Evolutionary conservation across 805 yeast genomes (phyloP).

Genomic region (Metschnikowia dekortorum): DNA sequence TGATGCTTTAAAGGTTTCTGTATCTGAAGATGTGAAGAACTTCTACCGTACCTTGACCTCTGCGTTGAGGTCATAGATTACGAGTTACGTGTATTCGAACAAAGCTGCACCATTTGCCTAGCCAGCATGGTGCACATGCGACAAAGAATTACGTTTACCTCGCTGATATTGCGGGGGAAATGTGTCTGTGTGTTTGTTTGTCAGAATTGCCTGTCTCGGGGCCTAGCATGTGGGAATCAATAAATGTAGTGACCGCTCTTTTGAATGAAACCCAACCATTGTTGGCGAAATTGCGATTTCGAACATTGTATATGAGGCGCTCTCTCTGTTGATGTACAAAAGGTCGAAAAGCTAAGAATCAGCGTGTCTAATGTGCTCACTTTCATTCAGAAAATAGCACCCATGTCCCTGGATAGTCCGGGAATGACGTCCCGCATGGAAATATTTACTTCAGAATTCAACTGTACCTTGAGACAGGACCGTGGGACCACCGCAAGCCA

Average conservation of each 20-base stretch:
- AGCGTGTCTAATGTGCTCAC: background rate
- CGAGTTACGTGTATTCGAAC: background rate
- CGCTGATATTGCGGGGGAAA: slow-evolving; percentile 6
- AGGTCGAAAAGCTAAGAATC: background rate
- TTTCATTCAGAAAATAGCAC: slow-evolving; percentile 8
- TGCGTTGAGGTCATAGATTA: background rate
- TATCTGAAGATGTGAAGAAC: slow-evolving; percentile 64
- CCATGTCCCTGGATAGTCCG: slow-evolving; percentile 18
- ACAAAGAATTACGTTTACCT: background rate
- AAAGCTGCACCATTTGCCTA: slow-evolving; percentile 15
- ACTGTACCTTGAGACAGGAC: slow-evolving; percentile 18
- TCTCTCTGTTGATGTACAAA: background rate
- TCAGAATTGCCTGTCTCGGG: slow-evolving; percentile 7
- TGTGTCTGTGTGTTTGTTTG: slow-evolving; percentile 14
- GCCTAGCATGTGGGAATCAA: slow-evolving; percentile 14
- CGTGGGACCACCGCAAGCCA: background rate
- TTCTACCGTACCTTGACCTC: slow-evolving; percentile 54
- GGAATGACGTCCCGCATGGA: slow-evolving; percentile 21
- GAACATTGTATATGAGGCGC: slow-evolving; percentile 5
- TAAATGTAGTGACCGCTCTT: slow-evolving; percentile 7
- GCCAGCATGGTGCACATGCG: slow-evolving; percentile 10
- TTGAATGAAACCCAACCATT: slow-evolving; percentile 8
- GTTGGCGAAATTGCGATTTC: slow-evolving; percentile 5
- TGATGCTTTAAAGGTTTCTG: slow-evolving; percentile 54
- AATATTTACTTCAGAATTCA: slow-evolving; percentile 15